Evolutionary conservation across 2,329 filamentous ascomycete genomes (phyloP), one percentile per base, ranked within the genome.

Genomic region (Ophiostoma populinum): DNA sequence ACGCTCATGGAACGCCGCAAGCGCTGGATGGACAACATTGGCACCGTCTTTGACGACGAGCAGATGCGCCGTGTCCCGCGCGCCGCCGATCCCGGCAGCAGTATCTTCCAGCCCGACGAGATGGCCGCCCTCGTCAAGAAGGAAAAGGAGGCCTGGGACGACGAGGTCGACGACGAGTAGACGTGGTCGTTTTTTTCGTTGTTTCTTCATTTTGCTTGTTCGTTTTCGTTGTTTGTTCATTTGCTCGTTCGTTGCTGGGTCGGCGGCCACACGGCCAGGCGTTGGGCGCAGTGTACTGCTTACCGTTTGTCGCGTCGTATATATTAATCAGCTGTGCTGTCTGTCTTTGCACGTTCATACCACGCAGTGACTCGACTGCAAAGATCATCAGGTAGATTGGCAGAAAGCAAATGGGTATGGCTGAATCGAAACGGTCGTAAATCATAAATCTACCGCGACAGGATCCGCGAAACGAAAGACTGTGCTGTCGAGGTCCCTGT

Each of bases 1-100:
- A 87, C 76, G 29, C 63, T 98, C 18, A 94, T 98, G 86, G 86
- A 94, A 53, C 70, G 87, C 40, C 70, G 86, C 37, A 70, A 74
- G 51, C 74, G 85, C 45, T 98, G 90, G 87, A 85, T 83, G 43
- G 79, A 83, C 43, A 86, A 74, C 25, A 92, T 98, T 45, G 82
- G 85, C 0, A 79, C 82, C 0, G 83, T 95, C 1, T 92, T 98
- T 47, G 77, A 86, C 41, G 80, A 80, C 47, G 82, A 86, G 46
- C 77, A 73, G 46, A 67, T 83, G 24, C 70, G 70, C 41, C 70
- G 67, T 37, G 76, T 94, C 27, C 83, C 85, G 12, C 61, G 74
- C 2, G 57, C 53, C 16, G 60, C 63, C 2, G 77, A 90, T 39
- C 70, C 72, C 1, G 61, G 57, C 34, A 75, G 67, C 48, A 67